These are phyloP conservation scores for Lolium rigidum DNA, from an alignment of 176 grass and related monocot genomes.

Conservation along the genomic window DNA sequence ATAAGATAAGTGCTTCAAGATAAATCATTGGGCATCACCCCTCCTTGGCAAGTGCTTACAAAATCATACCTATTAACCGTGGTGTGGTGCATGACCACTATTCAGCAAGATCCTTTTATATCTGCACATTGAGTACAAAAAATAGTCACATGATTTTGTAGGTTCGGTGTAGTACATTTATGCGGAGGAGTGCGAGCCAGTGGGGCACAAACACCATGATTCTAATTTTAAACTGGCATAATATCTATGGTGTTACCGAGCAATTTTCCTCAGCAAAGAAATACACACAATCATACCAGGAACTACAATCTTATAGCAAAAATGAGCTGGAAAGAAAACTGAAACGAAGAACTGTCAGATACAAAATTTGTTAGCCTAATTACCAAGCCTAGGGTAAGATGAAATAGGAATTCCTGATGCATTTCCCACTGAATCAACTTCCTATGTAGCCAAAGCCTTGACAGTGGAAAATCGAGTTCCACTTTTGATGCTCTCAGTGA, in stretches of 20 bases:
- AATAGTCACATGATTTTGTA: too few species aligned
- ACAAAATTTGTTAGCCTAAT: slow-evolving; percentile 31
- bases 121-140: too few species aligned
- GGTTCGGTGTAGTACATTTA: too few species aligned
- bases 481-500: neutral
- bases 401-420: slow-evolving; percentile 68
- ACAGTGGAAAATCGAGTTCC: slow-evolving; percentile 33
- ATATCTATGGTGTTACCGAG: neutral
- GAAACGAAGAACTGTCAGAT: neutral
- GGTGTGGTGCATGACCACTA: too few species aligned
- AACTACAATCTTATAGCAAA: slow-evolving; percentile 18
- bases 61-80: too few species aligned
- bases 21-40: too few species aligned
- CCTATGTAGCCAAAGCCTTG: slow-evolving; percentile 78
- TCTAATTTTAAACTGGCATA: neutral
- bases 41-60: too few species aligned
- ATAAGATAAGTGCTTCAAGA: too few species aligned
- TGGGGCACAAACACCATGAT: neutral
- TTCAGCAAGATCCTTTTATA: too few species aligned
- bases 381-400: slow-evolving; percentile 94
- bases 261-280: slow-evolving; percentile 10
- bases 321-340: neutral
- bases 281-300: slow-evolving; percentile 10
- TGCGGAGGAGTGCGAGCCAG: neutral
- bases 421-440: slow-evolving; percentile 77